phyloP scores from a whole-genome alignment of 2,329 filamentous ascomycete genomes.

The Beauveria varroae region DNA sequence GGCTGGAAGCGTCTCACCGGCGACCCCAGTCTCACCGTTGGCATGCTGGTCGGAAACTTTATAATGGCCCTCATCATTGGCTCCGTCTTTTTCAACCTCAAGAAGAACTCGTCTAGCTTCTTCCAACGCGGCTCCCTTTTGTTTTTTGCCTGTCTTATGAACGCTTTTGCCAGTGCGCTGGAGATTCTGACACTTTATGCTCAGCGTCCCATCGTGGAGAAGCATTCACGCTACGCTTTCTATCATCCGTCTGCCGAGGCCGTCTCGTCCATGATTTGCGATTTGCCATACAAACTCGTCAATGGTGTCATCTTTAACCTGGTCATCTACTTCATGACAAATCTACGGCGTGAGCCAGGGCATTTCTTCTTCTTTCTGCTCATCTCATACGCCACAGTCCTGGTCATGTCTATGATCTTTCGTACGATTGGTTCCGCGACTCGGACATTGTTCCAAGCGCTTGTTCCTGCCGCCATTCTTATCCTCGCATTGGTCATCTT shows the following conservation, averaged over 20 bases:
- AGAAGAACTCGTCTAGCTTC: conserved; percentile 60
- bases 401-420: conserved; percentile 84
- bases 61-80: conserved; percentile 59
- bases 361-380: conserved; percentile 83
- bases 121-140: conserved; percentile 71
- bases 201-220: conserved; percentile 87
- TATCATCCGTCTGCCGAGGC: conserved; percentile 88
- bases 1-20: conserved; percentile 70
- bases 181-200: conserved; percentile 83
- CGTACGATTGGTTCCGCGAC: conserved; percentile 72
- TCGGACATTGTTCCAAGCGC: conserved; percentile 58
- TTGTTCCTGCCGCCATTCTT: conserved; percentile 52
- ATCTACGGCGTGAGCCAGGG: conserved; percentile 64
- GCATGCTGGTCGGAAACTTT: conserved; percentile 63
- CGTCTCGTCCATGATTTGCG: conserved; percentile 77
- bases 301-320: conserved; percentile 73
- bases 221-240: conserved; percentile 79
- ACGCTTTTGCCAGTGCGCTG: conserved; percentile 72
- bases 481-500: conserved; percentile 62
- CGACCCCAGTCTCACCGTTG: conserved; percentile 68
- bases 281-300: conserved; percentile 66
- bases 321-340: conserved; percentile 79
- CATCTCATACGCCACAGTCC: conserved; percentile 62
- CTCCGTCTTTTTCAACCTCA: conserved; percentile 74
- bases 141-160: conserved; percentile 83